Base-by-base conservation (phyloP, 345 rosid species). In the Bruguiera sexangula region DNA sequence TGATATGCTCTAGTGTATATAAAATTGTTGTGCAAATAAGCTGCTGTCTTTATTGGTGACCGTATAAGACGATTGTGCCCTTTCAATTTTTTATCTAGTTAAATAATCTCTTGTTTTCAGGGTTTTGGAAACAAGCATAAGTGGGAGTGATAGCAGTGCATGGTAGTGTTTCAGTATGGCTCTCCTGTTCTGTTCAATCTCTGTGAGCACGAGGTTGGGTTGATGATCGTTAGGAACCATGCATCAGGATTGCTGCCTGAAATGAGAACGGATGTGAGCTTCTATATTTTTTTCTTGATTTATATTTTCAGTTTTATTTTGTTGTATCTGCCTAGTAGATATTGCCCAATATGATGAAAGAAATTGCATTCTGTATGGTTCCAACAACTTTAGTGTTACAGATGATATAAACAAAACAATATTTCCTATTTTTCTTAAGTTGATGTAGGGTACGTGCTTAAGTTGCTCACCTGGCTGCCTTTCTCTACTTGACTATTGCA, bases 161-260 rank as follows among this genome's bases (percentile, higher is more conserved):
- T 95, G 96, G 93, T 95, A 29, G 94, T 92, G 37, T 87, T 85
- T 71, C 99, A 92, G 70, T 92, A 95, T 65, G 99, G 97, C 39
- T 92, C 98, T 43, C 88, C 92, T 46, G 99, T 95, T 31, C 75
- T 92, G 79, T 95, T 95, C 78, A 95, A 95, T 73, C 86, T 87
- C 32, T 59, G 72, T 58, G 97, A 92, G 67, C 85, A 82, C 31
- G 90, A 87, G 76, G 8, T 6, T 32, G 36, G 36, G 97, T 95
- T 78, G 97, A 92, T 69, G 86, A 78, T 68, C 89, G 86, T 83
- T 53, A 89, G 86, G 81, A 86, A 81, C 56, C 93, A 89, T 76
- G 87, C 97, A 36, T 87, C 88, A 36, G 96, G 96, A 50, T 79
- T 88, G 92, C 97, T 91, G 62, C 88, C 92, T 7, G 98, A 94